Evolutionary conservation across 768 basidiomycete genomes (phyloP).

Genomic region (Phaeotremella skinneri): DNA sequence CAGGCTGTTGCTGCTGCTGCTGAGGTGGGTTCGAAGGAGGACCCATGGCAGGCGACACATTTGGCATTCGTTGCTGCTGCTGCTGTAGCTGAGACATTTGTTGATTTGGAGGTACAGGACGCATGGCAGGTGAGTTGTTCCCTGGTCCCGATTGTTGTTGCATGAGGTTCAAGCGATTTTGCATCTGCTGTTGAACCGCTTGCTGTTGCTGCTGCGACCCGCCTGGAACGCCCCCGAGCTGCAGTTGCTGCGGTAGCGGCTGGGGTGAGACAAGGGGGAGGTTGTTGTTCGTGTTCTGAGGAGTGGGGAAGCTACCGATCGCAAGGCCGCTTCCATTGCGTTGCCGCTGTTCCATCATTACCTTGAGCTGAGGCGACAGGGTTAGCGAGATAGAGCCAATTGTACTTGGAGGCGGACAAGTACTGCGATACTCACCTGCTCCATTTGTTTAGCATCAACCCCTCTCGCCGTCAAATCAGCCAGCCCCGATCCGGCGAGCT

Average conservation of each 20-base stretch:
- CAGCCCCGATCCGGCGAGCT: neutral
- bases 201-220: neutral
- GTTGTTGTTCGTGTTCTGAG: neutral
- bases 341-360: neutral
- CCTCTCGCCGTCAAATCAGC: neutral
- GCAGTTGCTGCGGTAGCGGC: neutral
- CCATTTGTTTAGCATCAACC: slow-evolving; percentile 1
- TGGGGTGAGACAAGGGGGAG: neutral
- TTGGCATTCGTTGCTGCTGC: neutral
- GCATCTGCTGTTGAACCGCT: neutral
- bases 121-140: neutral
- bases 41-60: neutral
- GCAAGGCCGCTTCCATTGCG: neutral
- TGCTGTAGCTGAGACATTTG: neutral
- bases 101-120: neutral
- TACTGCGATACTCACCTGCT: neutral
- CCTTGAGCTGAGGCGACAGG: neutral
- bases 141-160: neutral
- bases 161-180: neutral
- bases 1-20: neutral
- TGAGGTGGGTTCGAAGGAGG: neutral
- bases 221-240: neutral
- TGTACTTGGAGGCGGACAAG: neutral
- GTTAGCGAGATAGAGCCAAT: neutral
- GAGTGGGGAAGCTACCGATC: neutral